Evolutionary conservation across 176 grass and related monocot genomes (phyloP).

Genomic region (Hordeum vulgare): MorexV3_pseudomolecules_assembly NC_058524.1:23900480-23900979

Average conservation of each 20-base stretch:
- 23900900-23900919: slow-evolving; percentile 11
- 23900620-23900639: slow-evolving; percentile 97
- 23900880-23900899: slow-evolving; percentile 65
- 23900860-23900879: slow-evolving; percentile 99
- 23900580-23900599: slow-evolving; percentile 96
- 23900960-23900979: slow-evolving; percentile 4
- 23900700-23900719: neutral
- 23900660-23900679: slow-evolving; percentile 16
- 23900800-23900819: slow-evolving; percentile 89
- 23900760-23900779: slow-evolving; percentile 99
- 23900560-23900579: slow-evolving; percentile 90
- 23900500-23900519: slow-evolving; percentile 35
- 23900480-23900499: neutral
- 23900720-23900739: slow-evolving; percentile 16
- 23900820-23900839: slow-evolving; percentile 83
- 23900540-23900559: slow-evolving; percentile 99
- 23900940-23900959: neutral
- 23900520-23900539: slow-evolving; percentile 99
- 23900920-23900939: neutral
- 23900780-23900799: slow-evolving; percentile 98
- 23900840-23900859: slow-evolving; percentile 92
- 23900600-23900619: slow-evolving; percentile 85
- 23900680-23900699: slow-evolving; percentile 5
- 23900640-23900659: slow-evolving; percentile 72
- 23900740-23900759: slow-evolving; percentile 30